A percentile compares a stretch with the other conserved stretches of the same genome.
Conservation (phyloP, 192 early-diverging fungal species). For the Coemansia sp. region DNA sequence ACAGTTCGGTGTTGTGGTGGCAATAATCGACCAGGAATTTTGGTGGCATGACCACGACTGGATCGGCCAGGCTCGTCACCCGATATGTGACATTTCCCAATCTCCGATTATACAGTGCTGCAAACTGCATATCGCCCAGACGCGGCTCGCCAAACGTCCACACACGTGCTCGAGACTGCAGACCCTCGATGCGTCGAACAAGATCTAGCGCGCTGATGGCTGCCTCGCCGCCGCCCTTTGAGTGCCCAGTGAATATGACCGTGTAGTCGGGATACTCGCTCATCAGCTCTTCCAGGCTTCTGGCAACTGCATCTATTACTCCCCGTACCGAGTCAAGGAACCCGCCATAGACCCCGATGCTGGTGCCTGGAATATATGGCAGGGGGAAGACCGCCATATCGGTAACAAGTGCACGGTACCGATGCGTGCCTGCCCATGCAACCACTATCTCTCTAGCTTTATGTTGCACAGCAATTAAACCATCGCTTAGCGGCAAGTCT, state of each 20-base stretch:
- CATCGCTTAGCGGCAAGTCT: conserved; percentile 41
- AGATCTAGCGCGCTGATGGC: conserved; percentile 36
- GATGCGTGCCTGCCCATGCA: conserved; percentile 43
- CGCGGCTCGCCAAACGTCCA: conserved; percentile 51
- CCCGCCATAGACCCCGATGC: conserved; percentile 37
- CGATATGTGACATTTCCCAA: conserved; percentile 36
- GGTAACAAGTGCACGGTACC: conserved; percentile 41
- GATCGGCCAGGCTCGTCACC: conserved; percentile 36
- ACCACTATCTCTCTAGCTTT: conserved; percentile 37
- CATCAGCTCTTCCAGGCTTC: conserved; percentile 16
- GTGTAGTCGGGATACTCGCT: conserved; percentile 31
- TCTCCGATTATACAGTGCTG: conserved; percentile 29
- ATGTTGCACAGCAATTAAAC: conserved; percentile 29
- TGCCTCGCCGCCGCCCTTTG: conserved; percentile 47
- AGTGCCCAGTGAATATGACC: conserved; percentile 47
- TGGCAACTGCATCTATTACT: conserved; percentile 2
- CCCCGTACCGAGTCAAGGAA: conserved; percentile 33
- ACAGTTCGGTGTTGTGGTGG: conserved; percentile 40
- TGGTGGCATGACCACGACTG: conserved; percentile 46
- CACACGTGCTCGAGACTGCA: conserved; percentile 20
- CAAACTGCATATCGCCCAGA: conserved; percentile 34
- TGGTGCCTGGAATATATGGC: conserved; percentile 22
- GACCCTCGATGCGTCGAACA: conserved; percentile 22
- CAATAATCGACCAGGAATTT: conserved; percentile 39
- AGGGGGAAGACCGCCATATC: conserved; percentile 39